Evolutionary conservation across 179 eudicot genomes (phyloP).

Genomic region (Spergularia azorica): DNA sequence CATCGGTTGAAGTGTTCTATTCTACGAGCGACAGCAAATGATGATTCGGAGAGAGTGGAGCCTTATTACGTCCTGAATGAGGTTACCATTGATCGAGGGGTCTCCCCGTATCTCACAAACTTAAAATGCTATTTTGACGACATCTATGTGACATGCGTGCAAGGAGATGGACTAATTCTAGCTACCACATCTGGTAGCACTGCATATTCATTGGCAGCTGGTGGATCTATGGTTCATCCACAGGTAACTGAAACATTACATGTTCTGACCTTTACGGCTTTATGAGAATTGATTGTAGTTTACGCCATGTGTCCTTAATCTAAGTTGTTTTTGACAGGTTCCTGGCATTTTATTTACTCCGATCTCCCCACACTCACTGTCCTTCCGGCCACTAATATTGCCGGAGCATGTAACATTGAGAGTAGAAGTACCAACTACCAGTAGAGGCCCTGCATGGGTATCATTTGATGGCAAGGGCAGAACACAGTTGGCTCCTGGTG

Average conservation of each 20-base stretch:
- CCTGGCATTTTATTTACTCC: slow-evolving; percentile 97
- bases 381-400: slow-evolving; percentile 92
- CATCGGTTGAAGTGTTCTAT: slow-evolving; percentile 89
- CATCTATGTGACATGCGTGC: slow-evolving; percentile 85
- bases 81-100: slow-evolving; percentile 97
- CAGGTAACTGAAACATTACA: slow-evolving; percentile 51
- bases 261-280: not conserved
- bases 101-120: slow-evolving; percentile 88
- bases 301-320: no score
- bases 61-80: slow-evolving; percentile 86
- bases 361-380: slow-evolving; percentile 94
- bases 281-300: no score
- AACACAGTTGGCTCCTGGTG: slow-evolving; percentile 78
- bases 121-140: slow-evolving; percentile 92
- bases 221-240: slow-evolving; percentile 99
- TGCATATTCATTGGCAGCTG: slow-evolving; percentile 98
- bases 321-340: slow-evolving; percentile 47
- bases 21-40: slow-evolving; percentile 70
- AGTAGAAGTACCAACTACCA: slow-evolving; percentile 78
- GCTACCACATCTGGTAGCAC: slow-evolving; percentile 98
- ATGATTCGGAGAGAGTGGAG: slow-evolving; percentile 73
- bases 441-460: slow-evolving; percentile 92
- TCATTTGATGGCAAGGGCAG: slow-evolving; percentile 95
- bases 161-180: slow-evolving; percentile 95
- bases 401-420: slow-evolving; percentile 91